Evolutionary conservation across 371 early-diverging fungal genomes (phyloP).

Genomic region (Mucor indicus): DNA sequence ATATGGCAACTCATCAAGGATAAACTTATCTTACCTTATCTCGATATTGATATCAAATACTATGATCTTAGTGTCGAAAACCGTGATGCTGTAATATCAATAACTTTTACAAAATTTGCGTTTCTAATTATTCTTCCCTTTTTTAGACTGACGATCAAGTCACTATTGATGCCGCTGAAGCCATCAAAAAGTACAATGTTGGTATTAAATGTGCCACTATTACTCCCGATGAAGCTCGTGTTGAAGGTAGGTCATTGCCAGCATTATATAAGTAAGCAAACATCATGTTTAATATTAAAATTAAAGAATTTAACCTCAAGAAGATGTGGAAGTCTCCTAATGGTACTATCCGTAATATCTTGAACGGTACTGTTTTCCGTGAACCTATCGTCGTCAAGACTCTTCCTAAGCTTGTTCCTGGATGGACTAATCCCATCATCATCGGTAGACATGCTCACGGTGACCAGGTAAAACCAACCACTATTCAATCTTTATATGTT

Average conservation of each 20-base stretch:
- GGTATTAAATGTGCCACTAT: slow-evolving; percentile 99
- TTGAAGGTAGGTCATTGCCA: slow-evolving; percentile 73
- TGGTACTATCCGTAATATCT: slow-evolving; percentile 95
- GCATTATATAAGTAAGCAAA: too few species aligned
- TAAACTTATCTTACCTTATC: slow-evolving; percentile 89
- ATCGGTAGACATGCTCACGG: slow-evolving; percentile 97
- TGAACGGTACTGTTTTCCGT: slow-evolving; percentile 97
- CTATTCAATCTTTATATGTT: background rate
- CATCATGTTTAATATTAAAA: too few species aligned
- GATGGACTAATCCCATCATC: slow-evolving; percentile 94
- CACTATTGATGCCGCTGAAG: slow-evolving; percentile 94
- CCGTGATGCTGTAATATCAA: slow-evolving; percentile 86
- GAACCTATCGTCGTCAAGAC: slow-evolving; percentile 92
- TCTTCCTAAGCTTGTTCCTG: slow-evolving; percentile 90
- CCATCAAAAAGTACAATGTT: slow-evolving; percentile 95
- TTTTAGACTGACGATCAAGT: slow-evolving; percentile 94
- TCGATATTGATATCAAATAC: slow-evolving; percentile 93
- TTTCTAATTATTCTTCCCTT: too few species aligned
- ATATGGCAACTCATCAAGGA: slow-evolving; percentile 94
- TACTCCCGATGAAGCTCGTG: slow-evolving; percentile 96
- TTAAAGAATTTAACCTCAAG: slow-evolving; percentile 92
- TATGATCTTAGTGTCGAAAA: slow-evolving; percentile 91
- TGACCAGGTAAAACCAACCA: slow-evolving; percentile 95
- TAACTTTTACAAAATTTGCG: too few species aligned
- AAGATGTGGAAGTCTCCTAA: slow-evolving; percentile 97